Percentiles rank a stretch among this genome's conserved stretches.
phyloP scores from a whole-genome alignment of 2,329 filamentous ascomycete species.

The Fusarium lateritium region DNA sequence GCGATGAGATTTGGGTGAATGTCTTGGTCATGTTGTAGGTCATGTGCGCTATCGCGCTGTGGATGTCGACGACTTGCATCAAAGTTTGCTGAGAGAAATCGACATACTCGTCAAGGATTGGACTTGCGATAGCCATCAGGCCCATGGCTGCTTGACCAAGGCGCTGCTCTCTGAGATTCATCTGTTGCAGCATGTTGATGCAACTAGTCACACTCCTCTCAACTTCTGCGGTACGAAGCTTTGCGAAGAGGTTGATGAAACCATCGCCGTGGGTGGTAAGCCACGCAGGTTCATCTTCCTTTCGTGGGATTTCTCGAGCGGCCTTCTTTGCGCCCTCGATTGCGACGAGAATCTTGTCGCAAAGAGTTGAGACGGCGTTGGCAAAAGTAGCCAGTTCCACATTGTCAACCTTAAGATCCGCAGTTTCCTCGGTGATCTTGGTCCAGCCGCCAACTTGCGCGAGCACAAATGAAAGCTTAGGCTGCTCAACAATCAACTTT shows the following conservation, averaged over 20 bases:
- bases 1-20: slow-evolving; percentile 83
- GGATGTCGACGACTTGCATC: slow-evolving; percentile 72
- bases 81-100: slow-evolving; percentile 72
- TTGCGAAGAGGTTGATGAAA: slow-evolving; percentile 67
- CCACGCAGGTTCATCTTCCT: slow-evolving; percentile 57
- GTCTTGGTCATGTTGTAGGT: slow-evolving; percentile 81
- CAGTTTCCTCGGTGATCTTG: slow-evolving; percentile 48
- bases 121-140: slow-evolving; percentile 60
- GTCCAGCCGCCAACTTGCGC: slow-evolving; percentile 78
- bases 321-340: slow-evolving; percentile 79
- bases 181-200: slow-evolving; percentile 54
- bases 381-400: slow-evolving; percentile 64
- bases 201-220: slow-evolving; percentile 58
- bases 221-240: slow-evolving; percentile 73
- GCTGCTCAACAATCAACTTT: slow-evolving; percentile 57
- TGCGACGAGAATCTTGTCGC: slow-evolving; percentile 83
- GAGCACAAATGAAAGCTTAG: slow-evolving; percentile 75
- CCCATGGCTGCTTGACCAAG: slow-evolving; percentile 52
- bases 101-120: slow-evolving; percentile 82
- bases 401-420: slow-evolving; percentile 19
- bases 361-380: slow-evolving; percentile 71
- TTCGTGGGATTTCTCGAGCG: slow-evolving; percentile 58
- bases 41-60: slow-evolving; percentile 80
- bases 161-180: slow-evolving; percentile 50
- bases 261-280: slow-evolving; percentile 62